Percentiles rank a stretch among this genome's conserved stretches.
Evolutionary conservation across 768 basidiomycete species (phyloP).

Genomic region (Suillus brevipes): DNA sequence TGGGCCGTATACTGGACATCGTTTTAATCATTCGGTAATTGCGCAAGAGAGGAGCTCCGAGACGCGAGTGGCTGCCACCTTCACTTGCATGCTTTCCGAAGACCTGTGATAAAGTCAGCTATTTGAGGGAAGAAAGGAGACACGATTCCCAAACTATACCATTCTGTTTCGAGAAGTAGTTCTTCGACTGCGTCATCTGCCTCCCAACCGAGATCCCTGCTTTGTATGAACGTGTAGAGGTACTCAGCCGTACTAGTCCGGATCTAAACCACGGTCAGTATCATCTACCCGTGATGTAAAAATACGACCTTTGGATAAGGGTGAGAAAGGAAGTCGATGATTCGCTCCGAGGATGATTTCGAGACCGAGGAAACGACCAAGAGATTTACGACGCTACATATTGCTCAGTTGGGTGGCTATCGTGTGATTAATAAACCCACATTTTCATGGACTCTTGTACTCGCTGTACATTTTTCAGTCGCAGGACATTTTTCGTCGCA

Average conservation of each 20-base stretch:
- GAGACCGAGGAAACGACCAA: slow-evolving; percentile 50
- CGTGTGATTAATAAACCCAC: slow-evolving; percentile 45
- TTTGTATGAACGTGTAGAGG: slow-evolving; percentile 75
- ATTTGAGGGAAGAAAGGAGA: slow-evolving; percentile 16
- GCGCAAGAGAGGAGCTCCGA: slow-evolving; percentile 38
- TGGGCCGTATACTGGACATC: background rate
- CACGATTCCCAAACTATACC: slow-evolving; percentile 46
- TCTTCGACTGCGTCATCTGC: slow-evolving; percentile 63
- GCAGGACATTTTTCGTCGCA: slow-evolving; percentile 59
- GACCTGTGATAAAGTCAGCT: slow-evolving; percentile 45
- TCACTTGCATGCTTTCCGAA: slow-evolving; percentile 40
- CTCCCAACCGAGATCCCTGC: slow-evolving; percentile 62
- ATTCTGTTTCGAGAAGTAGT: slow-evolving; percentile 77
- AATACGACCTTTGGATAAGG: slow-evolving; percentile 72
- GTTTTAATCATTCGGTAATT: slow-evolving; percentile 7
- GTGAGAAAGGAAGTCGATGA: slow-evolving; percentile 72
- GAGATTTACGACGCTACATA: slow-evolving; percentile 62
- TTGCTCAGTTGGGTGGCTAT: slow-evolving; percentile 13
- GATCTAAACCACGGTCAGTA: slow-evolving; percentile 47
- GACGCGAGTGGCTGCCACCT: slow-evolving; percentile 43
- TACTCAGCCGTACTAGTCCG: slow-evolving; percentile 81
- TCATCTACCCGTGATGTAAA: slow-evolving; percentile 13
- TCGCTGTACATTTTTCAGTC: slow-evolving; percentile 81
- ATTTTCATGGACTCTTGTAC: slow-evolving; percentile 82
- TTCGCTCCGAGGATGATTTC: slow-evolving; percentile 40